Conservation (phyloP, 257 asterid genomes). For the Cinchona pubescens region DNA sequence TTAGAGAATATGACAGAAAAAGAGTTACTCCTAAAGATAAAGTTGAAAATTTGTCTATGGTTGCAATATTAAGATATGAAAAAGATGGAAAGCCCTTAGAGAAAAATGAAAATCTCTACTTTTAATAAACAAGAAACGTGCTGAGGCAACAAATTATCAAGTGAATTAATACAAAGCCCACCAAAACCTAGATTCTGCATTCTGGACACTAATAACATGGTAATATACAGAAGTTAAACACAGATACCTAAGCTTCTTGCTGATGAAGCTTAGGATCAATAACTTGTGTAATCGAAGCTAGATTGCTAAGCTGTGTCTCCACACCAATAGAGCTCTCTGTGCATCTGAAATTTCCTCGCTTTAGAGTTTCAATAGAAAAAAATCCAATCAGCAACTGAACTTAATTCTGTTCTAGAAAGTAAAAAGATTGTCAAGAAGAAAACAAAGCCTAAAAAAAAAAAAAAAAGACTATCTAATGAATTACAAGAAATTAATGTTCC, state of each 20-base stretch:
- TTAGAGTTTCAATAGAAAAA: conserved; percentile 36
- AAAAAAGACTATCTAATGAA: background rate
- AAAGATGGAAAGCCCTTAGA: background rate
- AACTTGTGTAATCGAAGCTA: conserved; percentile 84
- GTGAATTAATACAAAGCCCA: background rate
- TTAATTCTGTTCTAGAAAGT: background rate
- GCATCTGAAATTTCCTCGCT: conserved; percentile 99
- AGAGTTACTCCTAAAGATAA: background rate
- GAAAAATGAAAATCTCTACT: background rate
- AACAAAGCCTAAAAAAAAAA: background rate
- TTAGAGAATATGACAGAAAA: background rate
- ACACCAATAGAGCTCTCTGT: conserved; percentile 84
- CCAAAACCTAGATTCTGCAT: background rate
- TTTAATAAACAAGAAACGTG: background rate
- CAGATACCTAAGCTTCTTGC: conserved; percentile 83
- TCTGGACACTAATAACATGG: background rate
- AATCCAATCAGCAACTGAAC: conserved; percentile 18
- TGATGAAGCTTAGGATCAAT: conserved; percentile 93
- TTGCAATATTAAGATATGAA: background rate
- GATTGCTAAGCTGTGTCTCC: conserved; percentile 72
- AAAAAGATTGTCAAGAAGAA: background rate
- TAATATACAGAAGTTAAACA: conserved; percentile 10
- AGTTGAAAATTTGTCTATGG: background rate
- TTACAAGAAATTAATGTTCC: background rate
- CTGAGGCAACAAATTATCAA: background rate